These are phyloP conservation scores for Gentiana straminea DNA, from an alignment of 257 asterid species.

Conservation along the genomic window DNA sequence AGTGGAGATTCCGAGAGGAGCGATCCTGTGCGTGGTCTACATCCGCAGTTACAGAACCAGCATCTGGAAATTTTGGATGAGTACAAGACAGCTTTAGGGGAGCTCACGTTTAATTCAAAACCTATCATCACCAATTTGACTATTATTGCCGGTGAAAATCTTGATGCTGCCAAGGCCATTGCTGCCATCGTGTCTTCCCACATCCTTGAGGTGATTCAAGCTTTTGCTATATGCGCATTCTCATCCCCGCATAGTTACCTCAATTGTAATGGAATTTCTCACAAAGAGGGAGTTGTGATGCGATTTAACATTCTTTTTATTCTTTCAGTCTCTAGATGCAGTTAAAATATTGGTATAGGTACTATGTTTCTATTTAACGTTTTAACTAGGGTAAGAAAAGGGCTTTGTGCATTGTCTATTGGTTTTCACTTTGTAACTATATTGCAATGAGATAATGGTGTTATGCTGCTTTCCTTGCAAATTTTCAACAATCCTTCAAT, in stretches of 20 bases:
- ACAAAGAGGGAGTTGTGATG: too few species aligned
- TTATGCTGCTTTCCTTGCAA: neutral
- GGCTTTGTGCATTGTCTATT: constrained; percentile 1
- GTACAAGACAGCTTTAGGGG: constrained; percentile 83
- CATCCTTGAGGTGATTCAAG: constrained; percentile 85
- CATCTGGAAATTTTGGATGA: constrained; percentile 75
- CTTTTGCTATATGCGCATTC: constrained; percentile 20
- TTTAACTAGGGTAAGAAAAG: neutral
- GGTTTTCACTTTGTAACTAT: neutral
- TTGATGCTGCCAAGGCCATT: constrained; percentile 78
- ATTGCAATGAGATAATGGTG: neutral
- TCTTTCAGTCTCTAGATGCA: too few species aligned
- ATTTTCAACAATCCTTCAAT: neutral
- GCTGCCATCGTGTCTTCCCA: constrained; percentile 63
- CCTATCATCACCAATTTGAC: constrained; percentile 95
- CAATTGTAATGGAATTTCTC: too few species aligned
- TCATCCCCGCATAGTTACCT: constrained; percentile 1
- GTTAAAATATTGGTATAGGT: too few species aligned
- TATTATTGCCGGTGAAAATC: constrained; percentile 94
- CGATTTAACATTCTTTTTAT: neutral
- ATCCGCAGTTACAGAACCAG: constrained; percentile 26
- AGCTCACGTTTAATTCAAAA: constrained; percentile 85
- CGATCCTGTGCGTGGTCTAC: constrained; percentile 52
- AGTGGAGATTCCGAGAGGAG: constrained; percentile 40
- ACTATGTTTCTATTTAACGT: neutral